Percentiles rank a stretch among this genome's conserved stretches.
These are phyloP conservation scores for Gloeopeniophorella convolvens DNA, from an alignment of 768 basidiomycete genomes.

Conservation along the genomic window DNA sequence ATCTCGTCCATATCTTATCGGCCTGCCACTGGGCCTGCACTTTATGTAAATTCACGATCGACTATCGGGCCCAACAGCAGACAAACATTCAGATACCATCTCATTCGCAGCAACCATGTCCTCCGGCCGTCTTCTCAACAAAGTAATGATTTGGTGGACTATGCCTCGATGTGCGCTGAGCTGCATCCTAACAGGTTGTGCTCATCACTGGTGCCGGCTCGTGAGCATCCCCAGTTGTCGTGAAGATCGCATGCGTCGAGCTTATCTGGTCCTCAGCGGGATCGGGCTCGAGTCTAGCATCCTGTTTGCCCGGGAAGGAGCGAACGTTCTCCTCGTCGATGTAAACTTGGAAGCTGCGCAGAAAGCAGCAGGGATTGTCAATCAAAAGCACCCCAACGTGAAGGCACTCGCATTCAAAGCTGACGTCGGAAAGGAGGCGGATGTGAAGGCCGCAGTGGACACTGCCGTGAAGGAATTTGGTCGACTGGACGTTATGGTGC, in stretches of 20 bases:
- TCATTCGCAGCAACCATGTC: too few species aligned
- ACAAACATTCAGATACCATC: too few species aligned
- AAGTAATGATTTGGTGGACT: conserved; percentile 33
- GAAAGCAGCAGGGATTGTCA: conserved; percentile 57
- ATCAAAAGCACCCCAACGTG: conserved; percentile 59
- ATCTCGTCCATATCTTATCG: too few species aligned
- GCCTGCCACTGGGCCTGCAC: too few species aligned
- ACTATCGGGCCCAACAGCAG: too few species aligned
- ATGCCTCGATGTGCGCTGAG: neutral
- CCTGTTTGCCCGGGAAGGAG: conserved; percentile 91
- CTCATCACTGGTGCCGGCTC: conserved; percentile 86
- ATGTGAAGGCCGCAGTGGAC: conserved; percentile 79
- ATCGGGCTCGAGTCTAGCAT: conserved; percentile 96
- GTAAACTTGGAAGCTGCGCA: conserved; percentile 74
- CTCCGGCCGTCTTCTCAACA: conserved; percentile 59
- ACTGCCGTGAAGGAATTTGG: conserved; percentile 79
- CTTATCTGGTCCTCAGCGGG: conserved; percentile 49
- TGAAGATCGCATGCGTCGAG: neutral
- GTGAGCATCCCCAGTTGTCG: conserved; percentile 40
- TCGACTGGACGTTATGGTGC: conserved; percentile 91
- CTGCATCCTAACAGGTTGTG: conserved; percentile 43
- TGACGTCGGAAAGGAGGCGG: conserved; percentile 85
- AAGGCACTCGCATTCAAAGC: conserved; percentile 64
- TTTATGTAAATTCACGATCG: too few species aligned
- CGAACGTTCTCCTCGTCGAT: conserved; percentile 84